phyloP scores from a whole-genome alignment of 2,329 filamentous ascomycete genomes.

The Colletotrichum sp. region DNA sequence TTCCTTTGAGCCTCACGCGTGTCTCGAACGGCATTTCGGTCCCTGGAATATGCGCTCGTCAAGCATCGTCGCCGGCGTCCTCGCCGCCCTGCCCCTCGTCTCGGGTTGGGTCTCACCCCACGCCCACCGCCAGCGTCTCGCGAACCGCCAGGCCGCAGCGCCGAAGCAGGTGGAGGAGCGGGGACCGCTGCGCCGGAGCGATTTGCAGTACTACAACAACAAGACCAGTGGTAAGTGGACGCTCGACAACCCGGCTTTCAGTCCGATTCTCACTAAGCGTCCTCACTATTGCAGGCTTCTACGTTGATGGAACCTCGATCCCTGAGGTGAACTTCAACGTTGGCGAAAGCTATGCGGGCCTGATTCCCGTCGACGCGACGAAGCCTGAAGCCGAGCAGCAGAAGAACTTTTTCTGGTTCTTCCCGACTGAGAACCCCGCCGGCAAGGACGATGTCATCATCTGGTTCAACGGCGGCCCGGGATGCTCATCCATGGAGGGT shows the following conservation, averaged over 20 bases:
- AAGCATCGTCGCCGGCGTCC: background rate
- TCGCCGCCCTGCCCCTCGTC: background rate
- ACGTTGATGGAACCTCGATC: slow-evolving; percentile 67
- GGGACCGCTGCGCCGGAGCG: background rate
- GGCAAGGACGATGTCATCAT: slow-evolving; percentile 89
- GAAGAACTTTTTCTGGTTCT: slow-evolving; percentile 89
- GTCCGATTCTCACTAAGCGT: background rate
- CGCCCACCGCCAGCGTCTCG: background rate
- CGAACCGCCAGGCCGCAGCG: background rate
- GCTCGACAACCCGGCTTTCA: rapidly evolving
- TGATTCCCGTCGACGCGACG: slow-evolving; percentile 59
- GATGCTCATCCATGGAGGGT: slow-evolving; percentile 96
- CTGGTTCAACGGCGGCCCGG: slow-evolving; percentile 96
- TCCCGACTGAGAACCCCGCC: slow-evolving; percentile 92
- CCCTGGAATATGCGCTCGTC: background rate
- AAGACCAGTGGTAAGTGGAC: slow-evolving; percentile 1
- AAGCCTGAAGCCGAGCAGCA: slow-evolving; percentile 54
- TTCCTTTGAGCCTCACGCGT: background rate
- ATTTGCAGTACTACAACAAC: slow-evolving; percentile 4
- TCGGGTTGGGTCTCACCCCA: background rate
- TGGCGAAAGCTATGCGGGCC: slow-evolving; percentile 67
- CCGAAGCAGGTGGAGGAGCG: background rate
- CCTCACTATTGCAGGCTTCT: slow-evolving; percentile 51
- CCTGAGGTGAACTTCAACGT: slow-evolving; percentile 75
- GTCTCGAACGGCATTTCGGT: background rate